phyloP scores from a whole-genome alignment of 306 rosid species.

The Carpinus fangiana region DNA sequence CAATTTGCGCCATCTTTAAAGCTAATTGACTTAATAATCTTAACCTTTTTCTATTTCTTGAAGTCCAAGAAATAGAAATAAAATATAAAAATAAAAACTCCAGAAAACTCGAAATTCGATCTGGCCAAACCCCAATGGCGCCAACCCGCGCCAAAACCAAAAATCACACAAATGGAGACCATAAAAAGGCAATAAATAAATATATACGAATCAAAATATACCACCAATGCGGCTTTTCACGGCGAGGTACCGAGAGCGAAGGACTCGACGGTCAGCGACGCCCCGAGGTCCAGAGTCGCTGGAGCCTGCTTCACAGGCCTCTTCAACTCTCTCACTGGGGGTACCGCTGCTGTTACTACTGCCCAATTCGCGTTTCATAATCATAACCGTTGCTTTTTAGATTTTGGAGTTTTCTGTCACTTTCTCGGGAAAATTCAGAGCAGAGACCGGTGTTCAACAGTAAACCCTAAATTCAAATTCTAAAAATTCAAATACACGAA shows the following conservation, averaged over 20 bases:
- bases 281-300: not conserved
- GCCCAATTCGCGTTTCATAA: slow-evolving; percentile 21
- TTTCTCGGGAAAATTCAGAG: slow-evolving; percentile 5
- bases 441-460: no score
- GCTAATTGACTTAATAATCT: no score
- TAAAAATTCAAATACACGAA: not conserved
- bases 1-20: not conserved
- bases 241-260: slow-evolving; percentile 40
- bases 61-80: not conserved
- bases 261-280: slow-evolving; percentile 26
- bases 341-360: not conserved
- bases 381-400: slow-evolving; percentile 8
- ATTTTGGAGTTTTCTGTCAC: not conserved
- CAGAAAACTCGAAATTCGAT: not conserved
- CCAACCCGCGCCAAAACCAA: not conserved
- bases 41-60: no score
- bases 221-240: slow-evolving; percentile 32
- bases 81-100: not conserved
- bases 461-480: not conserved
- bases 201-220: not conserved
- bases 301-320: not conserved
- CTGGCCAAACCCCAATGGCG: not conserved
- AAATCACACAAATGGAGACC: not conserved
- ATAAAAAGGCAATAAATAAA: no score
- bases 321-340: not conserved